Evolutionary conservation across 1,284 basidiomycete species (phyloP).

Genomic region (Omphalotus olearius): DNA sequence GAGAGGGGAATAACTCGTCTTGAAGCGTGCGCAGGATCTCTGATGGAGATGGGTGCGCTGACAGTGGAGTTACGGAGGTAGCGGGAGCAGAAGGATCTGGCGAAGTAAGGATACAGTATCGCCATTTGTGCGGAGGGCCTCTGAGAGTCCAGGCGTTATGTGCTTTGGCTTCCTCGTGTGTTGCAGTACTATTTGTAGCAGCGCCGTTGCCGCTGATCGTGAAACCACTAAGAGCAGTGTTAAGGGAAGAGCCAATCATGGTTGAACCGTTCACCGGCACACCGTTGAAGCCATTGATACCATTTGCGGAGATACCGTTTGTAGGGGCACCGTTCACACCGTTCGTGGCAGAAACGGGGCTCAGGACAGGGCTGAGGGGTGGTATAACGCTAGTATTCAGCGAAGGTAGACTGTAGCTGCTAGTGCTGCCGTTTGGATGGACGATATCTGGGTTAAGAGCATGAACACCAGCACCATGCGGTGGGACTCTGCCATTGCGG

Average conservation of each 20-base stretch:
- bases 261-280: background rate
- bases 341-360: background rate
- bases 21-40: conserved; percentile 64
- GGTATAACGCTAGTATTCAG: background rate
- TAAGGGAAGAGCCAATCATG: too few species aligned
- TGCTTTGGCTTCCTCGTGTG: conserved; percentile 33
- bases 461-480: conserved; percentile 39
- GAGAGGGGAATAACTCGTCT: conserved; percentile 73
- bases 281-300: background rate
- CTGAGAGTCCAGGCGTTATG: conserved; percentile 69
- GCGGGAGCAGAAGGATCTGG: conserved; percentile 28
- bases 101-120: conserved; percentile 70
- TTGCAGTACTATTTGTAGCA: conserved; percentile 25
- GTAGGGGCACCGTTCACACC: background rate
- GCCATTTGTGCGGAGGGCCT: conserved; percentile 93
- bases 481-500: conserved; percentile 52
- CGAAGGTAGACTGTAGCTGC: conserved; percentile 8
- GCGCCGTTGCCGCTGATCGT: background rate
- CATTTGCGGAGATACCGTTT: background rate
- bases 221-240: too few species aligned
- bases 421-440: background rate
- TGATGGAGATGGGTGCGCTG: conserved; percentile 47
- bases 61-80: conserved; percentile 43
- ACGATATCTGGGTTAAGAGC: conserved; percentile 4
- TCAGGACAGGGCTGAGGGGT: too few species aligned